These are phyloP conservation scores for Scedosporium dehoogii DNA, from an alignment of 2,329 filamentous ascomycete genomes.

Conservation along the genomic window DNA sequence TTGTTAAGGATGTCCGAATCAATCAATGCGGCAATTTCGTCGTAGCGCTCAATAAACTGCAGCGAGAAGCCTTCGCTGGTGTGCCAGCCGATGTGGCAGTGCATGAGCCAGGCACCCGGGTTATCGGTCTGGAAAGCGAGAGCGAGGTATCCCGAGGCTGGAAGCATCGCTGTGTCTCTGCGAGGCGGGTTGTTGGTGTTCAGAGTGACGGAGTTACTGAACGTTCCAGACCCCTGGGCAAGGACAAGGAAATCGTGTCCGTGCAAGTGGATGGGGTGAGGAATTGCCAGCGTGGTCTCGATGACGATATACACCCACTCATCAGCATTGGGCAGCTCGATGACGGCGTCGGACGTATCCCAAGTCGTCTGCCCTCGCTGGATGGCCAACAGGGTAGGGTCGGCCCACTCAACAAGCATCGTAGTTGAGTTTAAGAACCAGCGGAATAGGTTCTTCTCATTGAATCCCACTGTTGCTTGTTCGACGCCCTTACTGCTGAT, in stretches of 20 bases:
- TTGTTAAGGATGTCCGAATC: constrained; percentile 6
- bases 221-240: constrained; percentile 11
- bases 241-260: constrained; percentile 23
- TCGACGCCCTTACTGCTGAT: constrained; percentile 18
- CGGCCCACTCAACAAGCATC: constrained; percentile 33
- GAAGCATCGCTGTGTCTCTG: constrained; percentile 39
- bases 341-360: constrained; percentile 16
- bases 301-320: constrained; percentile 22
- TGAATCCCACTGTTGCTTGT: constrained; percentile 16
- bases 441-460: constrained; percentile 25
- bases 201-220: constrained; percentile 8
- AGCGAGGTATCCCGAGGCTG: constrained; percentile 30
- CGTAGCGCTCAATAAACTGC: constrained; percentile 15
- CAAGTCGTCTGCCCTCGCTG: constrained; percentile 4
- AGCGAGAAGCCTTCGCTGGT: constrained; percentile 14
- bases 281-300: constrained; percentile 14
- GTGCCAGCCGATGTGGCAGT: constrained; percentile 42
- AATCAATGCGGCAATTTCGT: constrained; percentile 11
- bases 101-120: constrained; percentile 38
- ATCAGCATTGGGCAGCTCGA: constrained; percentile 16
- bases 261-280: constrained; percentile 27
- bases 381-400: constrained; percentile 24
- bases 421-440: constrained; percentile 40
- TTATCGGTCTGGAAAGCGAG: constrained; percentile 38
- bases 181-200: constrained; percentile 33